phyloP scores from a whole-genome alignment of 441 rosid genomes.

The Jatropha multifida region DNA sequence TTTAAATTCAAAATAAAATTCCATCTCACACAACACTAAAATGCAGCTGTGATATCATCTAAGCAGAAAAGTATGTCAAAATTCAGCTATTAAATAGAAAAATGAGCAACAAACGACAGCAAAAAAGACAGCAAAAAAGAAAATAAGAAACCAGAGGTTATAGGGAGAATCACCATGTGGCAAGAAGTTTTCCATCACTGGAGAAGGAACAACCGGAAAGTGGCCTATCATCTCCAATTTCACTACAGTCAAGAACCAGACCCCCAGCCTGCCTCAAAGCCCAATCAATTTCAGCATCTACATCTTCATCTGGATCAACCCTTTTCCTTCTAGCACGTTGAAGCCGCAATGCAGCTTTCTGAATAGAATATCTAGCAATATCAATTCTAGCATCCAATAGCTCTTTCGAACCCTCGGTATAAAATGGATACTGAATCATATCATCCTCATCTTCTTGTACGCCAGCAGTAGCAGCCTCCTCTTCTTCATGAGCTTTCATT shows the following conservation, averaged over 20 bases:
- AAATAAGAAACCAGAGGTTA: not conserved
- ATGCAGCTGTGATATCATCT: not conserved
- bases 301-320: slow-evolving; percentile 90
- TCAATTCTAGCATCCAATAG: slow-evolving; percentile 67
- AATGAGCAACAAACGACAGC: not conserved
- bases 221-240: slow-evolving; percentile 85
- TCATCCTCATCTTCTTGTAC: slow-evolving; percentile 61
- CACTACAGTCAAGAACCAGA: slow-evolving; percentile 78
- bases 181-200: slow-evolving; percentile 62
- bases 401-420: slow-evolving; percentile 70
- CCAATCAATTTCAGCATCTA: slow-evolving; percentile 83
- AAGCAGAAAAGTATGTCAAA: not conserved
- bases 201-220: slow-evolving; percentile 92
- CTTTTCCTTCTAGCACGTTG: slow-evolving; percentile 67
- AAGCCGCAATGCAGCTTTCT: slow-evolving; percentile 67
- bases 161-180: slow-evolving; percentile 57
- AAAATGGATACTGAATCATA: slow-evolving; percentile 67
- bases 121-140: not conserved
- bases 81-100: not conserved
- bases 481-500: slow-evolving; percentile 84
- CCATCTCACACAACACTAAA: not conserved
- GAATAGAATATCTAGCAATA: slow-evolving; percentile 67
- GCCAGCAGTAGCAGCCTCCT: slow-evolving; percentile 54
- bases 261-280: slow-evolving; percentile 58
- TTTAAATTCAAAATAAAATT: not conserved